Conservation (phyloP, 257 asterid genomes). For the Capsicum pubescens region DNA sequence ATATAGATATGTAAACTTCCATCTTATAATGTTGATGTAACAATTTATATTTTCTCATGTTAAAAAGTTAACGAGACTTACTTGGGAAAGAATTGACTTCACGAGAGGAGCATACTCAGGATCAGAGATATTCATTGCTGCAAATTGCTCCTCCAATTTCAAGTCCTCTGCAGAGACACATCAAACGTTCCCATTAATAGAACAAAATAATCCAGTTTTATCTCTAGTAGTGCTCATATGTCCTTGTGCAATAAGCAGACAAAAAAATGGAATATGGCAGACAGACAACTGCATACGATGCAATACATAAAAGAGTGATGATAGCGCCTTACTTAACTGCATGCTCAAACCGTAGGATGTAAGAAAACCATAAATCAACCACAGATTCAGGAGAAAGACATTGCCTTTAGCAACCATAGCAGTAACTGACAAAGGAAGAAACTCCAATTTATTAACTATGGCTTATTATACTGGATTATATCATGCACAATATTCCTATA, state of each 20-base stretch:
- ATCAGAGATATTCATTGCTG: constrained; percentile 66
- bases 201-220: constrained; percentile 54
- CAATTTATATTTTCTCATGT: neutral
- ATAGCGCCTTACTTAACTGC: constrained; percentile 61
- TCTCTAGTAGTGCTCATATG: constrained; percentile 59
- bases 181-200: constrained; percentile 65
- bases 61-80: constrained; percentile 39
- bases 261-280: neutral
- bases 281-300: constrained; percentile 13
- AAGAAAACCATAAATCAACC: neutral
- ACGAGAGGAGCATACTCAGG: constrained; percentile 67
- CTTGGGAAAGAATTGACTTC: constrained; percentile 73
- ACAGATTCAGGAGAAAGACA: constrained; percentile 11
- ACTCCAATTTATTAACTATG: neutral
- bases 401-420: neutral
- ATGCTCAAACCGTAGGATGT: constrained; percentile 45
- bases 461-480: constrained; percentile 6
- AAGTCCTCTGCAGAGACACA: constrained; percentile 61
- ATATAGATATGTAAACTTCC: neutral
- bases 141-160: constrained; percentile 52
- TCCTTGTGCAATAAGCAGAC: constrained; percentile 16
- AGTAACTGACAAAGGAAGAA: neutral
- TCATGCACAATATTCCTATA: constrained; percentile 1
- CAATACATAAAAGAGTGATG: constrained; percentile 27
- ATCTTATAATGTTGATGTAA: neutral